Evolutionary conservation across 2,329 filamentous ascomycete species (phyloP).

Genomic region (Hymenoscyphus scutula): DNA sequence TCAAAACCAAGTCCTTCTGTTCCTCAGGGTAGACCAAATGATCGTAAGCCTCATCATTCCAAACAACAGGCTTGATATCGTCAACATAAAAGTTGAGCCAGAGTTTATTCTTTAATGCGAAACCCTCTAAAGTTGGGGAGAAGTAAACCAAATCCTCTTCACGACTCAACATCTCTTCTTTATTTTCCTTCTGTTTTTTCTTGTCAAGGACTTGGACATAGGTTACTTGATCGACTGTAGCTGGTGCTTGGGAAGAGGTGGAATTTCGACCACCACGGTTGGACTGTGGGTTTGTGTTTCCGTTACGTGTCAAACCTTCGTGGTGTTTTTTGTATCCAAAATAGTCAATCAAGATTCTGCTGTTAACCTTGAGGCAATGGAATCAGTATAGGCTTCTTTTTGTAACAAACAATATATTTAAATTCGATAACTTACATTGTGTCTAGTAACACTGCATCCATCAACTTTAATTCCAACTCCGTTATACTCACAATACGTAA

Average conservation of each 20-base stretch:
- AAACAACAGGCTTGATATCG: constrained; percentile 22
- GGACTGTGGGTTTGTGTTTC: background rate
- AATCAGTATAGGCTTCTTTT: constrained; percentile 27
- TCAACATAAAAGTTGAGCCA: constrained; percentile 41
- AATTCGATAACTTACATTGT: constrained; percentile 34
- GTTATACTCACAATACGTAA: constrained; percentile 43
- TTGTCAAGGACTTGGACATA: constrained; percentile 33
- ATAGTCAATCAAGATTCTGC: constrained; percentile 24
- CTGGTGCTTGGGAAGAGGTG: background rate
- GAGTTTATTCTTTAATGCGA: constrained; percentile 46
- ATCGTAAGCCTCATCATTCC: constrained; percentile 47
- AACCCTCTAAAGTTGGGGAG: constrained; percentile 43
- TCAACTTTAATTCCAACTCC: constrained; percentile 39
- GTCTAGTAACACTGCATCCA: constrained; percentile 17
- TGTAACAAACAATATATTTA: too few species aligned
- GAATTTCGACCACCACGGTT: background rate
- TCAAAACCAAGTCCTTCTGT: constrained; percentile 47
- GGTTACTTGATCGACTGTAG: constrained; percentile 7
- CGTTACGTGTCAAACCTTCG: constrained; percentile 20
- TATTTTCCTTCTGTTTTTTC: constrained; percentile 41
- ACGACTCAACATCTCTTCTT: constrained; percentile 39
- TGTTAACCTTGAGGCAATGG: constrained; percentile 14
- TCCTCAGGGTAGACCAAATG: constrained; percentile 48
- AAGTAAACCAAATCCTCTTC: constrained; percentile 43
- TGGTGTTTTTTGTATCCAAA: constrained; percentile 25